A percentile compares a stretch with the other conserved stretches of the same genome.
phyloP scores from a whole-genome alignment of 768 basidiomycete species.

The Pleurotus platypus region DNA sequence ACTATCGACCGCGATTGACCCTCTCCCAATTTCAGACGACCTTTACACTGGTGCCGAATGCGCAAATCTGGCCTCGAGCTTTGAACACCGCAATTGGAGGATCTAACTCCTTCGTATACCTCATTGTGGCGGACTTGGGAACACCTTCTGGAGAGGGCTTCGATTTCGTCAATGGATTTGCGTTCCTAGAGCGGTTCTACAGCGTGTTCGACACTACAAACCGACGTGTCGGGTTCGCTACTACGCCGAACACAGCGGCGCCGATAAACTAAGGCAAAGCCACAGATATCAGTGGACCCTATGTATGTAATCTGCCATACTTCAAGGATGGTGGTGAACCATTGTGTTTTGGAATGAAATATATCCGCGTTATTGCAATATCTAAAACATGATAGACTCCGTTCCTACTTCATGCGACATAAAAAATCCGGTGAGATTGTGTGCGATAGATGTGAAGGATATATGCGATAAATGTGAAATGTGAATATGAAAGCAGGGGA shows the following conservation, averaged over 20 bases:
- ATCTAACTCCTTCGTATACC: conserved; percentile 43
- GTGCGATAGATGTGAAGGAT: not conserved
- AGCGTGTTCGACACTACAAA: conserved; percentile 45
- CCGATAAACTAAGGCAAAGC: conserved; percentile 25
- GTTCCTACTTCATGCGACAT: no score
- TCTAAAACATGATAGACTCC: no score
- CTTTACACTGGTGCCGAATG: conserved; percentile 57
- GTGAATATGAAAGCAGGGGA: not conserved
- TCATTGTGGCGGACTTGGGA: conserved; percentile 54
- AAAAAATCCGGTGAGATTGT: not conserved
- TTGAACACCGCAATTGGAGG: conserved; percentile 61
- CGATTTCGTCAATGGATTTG: conserved; percentile 64
- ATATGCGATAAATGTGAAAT: not conserved
- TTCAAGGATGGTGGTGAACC: no score
- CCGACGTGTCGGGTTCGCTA: conserved; percentile 33
- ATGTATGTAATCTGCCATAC: no score
- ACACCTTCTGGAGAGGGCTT: conserved; percentile 49
- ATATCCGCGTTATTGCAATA: no score
- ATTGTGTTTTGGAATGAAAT: no score
- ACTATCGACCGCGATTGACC: not conserved
- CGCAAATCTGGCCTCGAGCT: conserved; percentile 66
- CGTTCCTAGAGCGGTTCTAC: conserved; percentile 61
- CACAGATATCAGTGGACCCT: no score
- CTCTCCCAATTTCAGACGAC: conserved; percentile 28
- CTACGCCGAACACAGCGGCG: conserved; percentile 30